Base-by-base conservation (phyloP, 208 protist genomes). In the Borovskyia barvae region DNA sequence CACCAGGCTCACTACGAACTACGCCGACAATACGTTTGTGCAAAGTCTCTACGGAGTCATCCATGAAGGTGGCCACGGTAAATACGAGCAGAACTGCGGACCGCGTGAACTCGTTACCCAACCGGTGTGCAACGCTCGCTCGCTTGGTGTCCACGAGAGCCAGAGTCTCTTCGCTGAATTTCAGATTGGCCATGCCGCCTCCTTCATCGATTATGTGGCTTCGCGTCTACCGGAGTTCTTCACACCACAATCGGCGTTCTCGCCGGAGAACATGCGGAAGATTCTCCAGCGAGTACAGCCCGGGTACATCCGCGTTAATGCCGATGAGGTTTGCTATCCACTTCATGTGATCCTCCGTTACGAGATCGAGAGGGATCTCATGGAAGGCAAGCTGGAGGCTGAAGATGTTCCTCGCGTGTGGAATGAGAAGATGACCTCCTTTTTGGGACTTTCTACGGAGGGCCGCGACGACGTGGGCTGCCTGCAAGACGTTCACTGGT, bases 401-500 rank as follows among this genome's bases (percentile, higher is more conserved):
- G 85, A 86, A 30, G 88, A 93, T 25, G 64, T 97, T 35, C 88
- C 90, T 19, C 55, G 55, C 7, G 77, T 85, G 46, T 95, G 89
- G 88, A 88, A 89, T 48, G 72, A 71, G 22, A 93, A 93, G 72
- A 93, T 95, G 83, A 76, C 93, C 66, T 64, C 65, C 36, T 94
- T 94, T 63, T 60, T 96, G 5, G 88, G 85, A 24, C 51, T 95
- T n/a, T 72, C 85, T 4, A 87, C 88, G n/a, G 39, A 72, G 17
- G 85, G 80, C 15, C 80, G 87, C 47, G 77, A 90, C 48, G 64
- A 84, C 29, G 15, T 86, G 2, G 90, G 92, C 22, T 91, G 84
- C 59, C 59, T 94, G 30, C 89, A 97, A 65, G 92, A 97, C 55
- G 70, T 96, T 17, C 92, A 97, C 65, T 97, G 92, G 92, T 66